A percentile compares a stretch with the other conserved stretches of the same genome.
phyloP scores from a whole-genome alignment of 2,329 filamentous ascomycete species.

The Arthroderma sp. region DNA sequence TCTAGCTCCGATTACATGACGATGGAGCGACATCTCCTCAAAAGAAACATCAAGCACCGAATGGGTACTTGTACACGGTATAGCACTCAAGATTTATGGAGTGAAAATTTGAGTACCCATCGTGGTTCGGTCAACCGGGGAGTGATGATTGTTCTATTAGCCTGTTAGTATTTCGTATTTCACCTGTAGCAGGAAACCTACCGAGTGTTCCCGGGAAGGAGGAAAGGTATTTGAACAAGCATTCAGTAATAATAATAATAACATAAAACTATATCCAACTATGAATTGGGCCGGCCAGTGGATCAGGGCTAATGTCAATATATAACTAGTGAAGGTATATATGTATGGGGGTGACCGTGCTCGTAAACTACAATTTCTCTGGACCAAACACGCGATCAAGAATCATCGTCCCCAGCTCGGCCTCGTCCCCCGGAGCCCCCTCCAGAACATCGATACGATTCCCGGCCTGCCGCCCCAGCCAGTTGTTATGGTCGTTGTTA shows the following conservation, averaged over 20 bases:
- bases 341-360: not conserved
- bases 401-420: slow-evolving; percentile 55
- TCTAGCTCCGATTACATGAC: slow-evolving; percentile 1
- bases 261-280: too few species aligned
- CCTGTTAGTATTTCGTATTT: not conserved
- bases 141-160: not conserved
- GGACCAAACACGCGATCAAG: slow-evolving; percentile 46
- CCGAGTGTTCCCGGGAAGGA: not conserved
- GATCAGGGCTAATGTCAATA: too few species aligned
- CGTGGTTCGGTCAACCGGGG: too few species aligned
- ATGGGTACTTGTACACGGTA: slow-evolving; percentile 7
- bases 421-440: slow-evolving; percentile 51
- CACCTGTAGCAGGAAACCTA: not conserved
- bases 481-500: slow-evolving; percentile 59
- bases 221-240: not conserved
- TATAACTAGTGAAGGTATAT: not conserved
- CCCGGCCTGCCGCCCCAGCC: slow-evolving; percentile 60
- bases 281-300: too few species aligned
- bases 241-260: not conserved
- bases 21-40: slow-evolving; percentile 5
- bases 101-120: too few species aligned
- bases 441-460: slow-evolving; percentile 71
- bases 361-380: slow-evolving; percentile 12
- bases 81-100: not conserved
- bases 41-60: slow-evolving; percentile 6